These are phyloP conservation scores for Paramyrothecium sp. DNA, from an alignment of 2,329 filamentous ascomycete genomes.

Conservation along the genomic window DNA sequence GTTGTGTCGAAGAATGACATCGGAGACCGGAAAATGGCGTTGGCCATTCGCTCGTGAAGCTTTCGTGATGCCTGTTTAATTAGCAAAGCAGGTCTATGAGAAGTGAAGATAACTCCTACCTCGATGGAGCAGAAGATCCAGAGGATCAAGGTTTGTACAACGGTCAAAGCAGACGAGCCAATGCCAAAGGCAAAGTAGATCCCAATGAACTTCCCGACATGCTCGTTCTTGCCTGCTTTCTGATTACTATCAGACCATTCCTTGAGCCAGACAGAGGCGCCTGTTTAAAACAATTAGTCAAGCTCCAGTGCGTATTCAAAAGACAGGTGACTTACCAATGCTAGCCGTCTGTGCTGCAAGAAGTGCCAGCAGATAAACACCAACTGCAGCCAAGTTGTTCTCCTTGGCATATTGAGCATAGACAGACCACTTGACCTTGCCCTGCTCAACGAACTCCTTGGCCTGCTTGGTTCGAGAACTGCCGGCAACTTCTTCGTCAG, in stretches of 20 bases:
- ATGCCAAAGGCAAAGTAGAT: conserved; percentile 95
- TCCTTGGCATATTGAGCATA: conserved; percentile 94
- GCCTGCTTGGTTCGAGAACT: conserved; percentile 76
- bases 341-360: conserved; percentile 78
- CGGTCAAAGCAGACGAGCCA: conserved; percentile 79
- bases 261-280: conserved; percentile 90
- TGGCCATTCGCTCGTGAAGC: conserved; percentile 95
- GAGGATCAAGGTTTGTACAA: conserved; percentile 88
- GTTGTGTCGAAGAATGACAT: conserved; percentile 99
- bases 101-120: conserved; percentile 43
- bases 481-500: conserved; percentile 75
- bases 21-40: conserved; percentile 92
- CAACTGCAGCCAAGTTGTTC: conserved; percentile 83
- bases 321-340: conserved; percentile 58
- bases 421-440: conserved; percentile 94
- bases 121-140: conserved; percentile 99
- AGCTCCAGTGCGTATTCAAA: not conserved
- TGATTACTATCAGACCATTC: conserved; percentile 84
- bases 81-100: conserved; percentile 1
- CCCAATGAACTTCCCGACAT: conserved; percentile 87
- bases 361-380: conserved; percentile 74
- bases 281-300: conserved; percentile 31
- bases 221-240: conserved; percentile 62
- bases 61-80: conserved; percentile 77
- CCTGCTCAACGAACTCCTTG: conserved; percentile 89